These are phyloP conservation scores for Mrakia gelida DNA, from an alignment of 768 basidiomycete genomes.

Conservation along the genomic window DNA sequence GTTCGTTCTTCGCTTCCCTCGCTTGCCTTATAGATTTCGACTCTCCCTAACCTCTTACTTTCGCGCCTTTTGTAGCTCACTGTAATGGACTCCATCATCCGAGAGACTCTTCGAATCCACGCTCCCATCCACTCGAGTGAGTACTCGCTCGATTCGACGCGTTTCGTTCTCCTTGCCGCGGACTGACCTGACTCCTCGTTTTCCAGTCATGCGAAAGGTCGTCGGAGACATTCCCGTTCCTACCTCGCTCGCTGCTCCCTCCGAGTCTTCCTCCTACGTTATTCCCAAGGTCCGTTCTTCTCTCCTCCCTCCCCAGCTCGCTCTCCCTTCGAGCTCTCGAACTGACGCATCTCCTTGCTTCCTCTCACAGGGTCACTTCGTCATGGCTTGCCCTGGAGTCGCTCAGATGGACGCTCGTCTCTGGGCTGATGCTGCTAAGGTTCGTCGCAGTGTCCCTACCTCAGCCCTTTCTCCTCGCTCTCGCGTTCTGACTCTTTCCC, in stretches of 20 bases:
- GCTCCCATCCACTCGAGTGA: constrained; percentile 80
- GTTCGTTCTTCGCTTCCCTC: not conserved
- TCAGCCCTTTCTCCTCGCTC: not conserved
- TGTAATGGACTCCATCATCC: constrained; percentile 79
- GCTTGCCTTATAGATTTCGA: too few species aligned
- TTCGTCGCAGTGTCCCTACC: not conserved
- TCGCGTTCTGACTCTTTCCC: not conserved
- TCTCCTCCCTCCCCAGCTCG: too few species aligned
- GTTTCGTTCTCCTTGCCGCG: constrained; percentile 32
- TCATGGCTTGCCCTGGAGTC: constrained; percentile 81
- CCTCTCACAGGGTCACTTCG: constrained; percentile 59
- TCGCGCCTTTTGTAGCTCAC: constrained; percentile 52
- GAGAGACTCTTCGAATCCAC: constrained; percentile 71
- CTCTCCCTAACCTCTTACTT: not conserved
- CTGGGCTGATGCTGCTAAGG: constrained; percentile 62
- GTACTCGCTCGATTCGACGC: not conserved
- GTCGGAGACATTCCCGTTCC: constrained; percentile 80
- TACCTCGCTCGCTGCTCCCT: constrained; percentile 68
- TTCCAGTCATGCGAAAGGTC: constrained; percentile 64
- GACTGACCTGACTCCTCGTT: constrained; percentile 23
- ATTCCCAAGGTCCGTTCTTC: constrained; percentile 55
- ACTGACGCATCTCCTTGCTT: not conserved
- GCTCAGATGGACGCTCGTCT: constrained; percentile 78
- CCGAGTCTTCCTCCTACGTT: constrained; percentile 63
- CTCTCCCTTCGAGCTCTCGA: not conserved